phyloP scores from a whole-genome alignment of 352 stramenopile genomes.

The Phytophthora fragariaefolia region DNA sequence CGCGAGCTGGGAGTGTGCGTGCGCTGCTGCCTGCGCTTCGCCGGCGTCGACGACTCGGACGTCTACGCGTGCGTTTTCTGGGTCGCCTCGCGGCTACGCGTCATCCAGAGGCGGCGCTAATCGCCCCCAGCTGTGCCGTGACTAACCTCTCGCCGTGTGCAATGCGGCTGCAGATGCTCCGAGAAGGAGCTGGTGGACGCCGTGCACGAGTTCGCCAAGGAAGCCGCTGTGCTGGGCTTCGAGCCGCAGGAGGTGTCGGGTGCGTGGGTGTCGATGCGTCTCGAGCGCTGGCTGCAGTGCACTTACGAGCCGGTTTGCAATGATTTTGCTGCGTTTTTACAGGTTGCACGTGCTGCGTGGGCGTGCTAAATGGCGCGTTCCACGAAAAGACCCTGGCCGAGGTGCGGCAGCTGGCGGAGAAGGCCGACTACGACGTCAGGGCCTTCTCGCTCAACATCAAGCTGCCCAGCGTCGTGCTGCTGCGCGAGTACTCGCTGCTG shows the following conservation, averaged over 20 bases:
- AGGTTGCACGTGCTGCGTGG: slow-evolving; percentile 80
- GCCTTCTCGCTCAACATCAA: slow-evolving; percentile 85
- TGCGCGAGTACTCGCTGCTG: slow-evolving; percentile 80
- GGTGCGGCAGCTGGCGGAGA: slow-evolving; percentile 42
- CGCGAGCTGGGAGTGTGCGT: slow-evolving; percentile 52
- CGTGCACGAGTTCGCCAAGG: slow-evolving; percentile 26
- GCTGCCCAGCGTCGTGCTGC: slow-evolving; percentile 74
- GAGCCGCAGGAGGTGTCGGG: slow-evolving; percentile 29
- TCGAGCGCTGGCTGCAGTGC: slow-evolving; percentile 2
- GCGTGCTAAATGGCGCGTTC: slow-evolving; percentile 58
- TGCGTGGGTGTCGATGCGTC: slow-evolving; percentile 13
- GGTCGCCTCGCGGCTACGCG: too few species aligned
- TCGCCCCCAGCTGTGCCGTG: slow-evolving; percentile 6
- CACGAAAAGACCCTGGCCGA: slow-evolving; percentile 52
- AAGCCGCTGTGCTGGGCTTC: slow-evolving; percentile 26
- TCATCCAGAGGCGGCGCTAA: slow-evolving; percentile 1
- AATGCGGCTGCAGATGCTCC: slow-evolving; percentile 24
- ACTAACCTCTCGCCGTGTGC: slow-evolving; percentile 6
- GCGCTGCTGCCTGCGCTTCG: slow-evolving; percentile 77
- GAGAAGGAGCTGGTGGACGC: slow-evolving; percentile 42
- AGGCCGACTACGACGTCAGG: slow-evolving; percentile 65
- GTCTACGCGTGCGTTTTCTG: slow-evolving; percentile 61
- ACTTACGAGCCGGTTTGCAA: neutral
- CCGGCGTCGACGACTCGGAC: slow-evolving; percentile 44
- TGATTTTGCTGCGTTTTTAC: slow-evolving; percentile 1